Evolutionary conservation across 23 red algal genomes (phyloP).

Genomic region (Gracilaria gracilis): DNA sequence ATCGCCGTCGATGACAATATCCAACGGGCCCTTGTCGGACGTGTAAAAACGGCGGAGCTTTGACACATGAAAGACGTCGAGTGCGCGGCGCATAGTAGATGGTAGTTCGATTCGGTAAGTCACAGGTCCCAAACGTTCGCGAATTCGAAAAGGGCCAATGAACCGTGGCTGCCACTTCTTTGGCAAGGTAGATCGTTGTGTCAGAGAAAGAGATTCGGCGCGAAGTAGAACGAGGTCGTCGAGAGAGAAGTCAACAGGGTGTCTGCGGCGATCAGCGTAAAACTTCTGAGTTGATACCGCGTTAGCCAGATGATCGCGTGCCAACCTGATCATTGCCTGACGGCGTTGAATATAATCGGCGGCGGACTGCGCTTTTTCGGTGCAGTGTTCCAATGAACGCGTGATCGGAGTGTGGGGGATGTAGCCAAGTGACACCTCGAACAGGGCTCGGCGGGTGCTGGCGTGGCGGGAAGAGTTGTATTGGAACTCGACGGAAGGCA

Average conservation of each 20-base stretch:
- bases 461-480: conserved; percentile 7
- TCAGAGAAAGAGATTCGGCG: background rate
- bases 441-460: conserved; percentile 18
- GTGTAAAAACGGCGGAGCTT: background rate
- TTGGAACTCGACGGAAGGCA: conserved; percentile 30
- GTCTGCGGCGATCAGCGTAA: conserved; percentile 5
- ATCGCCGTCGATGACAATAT: background rate
- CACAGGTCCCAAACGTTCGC: background rate
- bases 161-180: conserved; percentile 13
- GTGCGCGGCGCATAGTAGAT: background rate
- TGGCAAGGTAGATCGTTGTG: background rate
- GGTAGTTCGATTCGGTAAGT: conserved; percentile 8
- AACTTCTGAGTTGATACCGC: background rate
- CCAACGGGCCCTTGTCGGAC: background rate
- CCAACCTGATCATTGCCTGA: background rate
- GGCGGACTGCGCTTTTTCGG: too few relatives aligned
- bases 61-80: conserved; percentile 3
- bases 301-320: background rate
- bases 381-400: background rate
- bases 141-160: background rate
- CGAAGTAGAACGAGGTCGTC: conserved; percentile 13
- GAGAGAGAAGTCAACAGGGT: background rate
- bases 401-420: background rate
- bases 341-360: background rate
- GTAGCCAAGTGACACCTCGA: conserved; percentile 29